Evolutionary conservation across 2,329 filamentous ascomycete genomes (phyloP).

Genomic region (Thelonectria olida): DNA sequence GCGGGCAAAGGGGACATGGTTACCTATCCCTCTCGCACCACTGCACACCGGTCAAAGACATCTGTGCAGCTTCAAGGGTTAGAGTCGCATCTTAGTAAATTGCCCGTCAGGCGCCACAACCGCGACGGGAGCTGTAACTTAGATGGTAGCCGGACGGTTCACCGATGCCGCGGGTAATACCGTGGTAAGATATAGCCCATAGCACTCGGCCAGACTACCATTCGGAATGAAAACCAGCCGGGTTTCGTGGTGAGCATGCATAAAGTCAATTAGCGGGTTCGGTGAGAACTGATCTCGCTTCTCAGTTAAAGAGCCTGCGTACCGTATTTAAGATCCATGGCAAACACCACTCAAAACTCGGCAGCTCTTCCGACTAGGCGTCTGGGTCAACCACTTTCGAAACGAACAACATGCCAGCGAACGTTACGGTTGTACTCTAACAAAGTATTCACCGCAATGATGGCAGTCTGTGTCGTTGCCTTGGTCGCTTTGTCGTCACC

Average conservation of each 20-base stretch:
- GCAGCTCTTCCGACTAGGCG: not conserved
- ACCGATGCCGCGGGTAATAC: not conserved
- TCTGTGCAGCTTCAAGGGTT: not conserved
- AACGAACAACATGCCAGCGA: constrained; percentile 1
- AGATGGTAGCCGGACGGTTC: not conserved
- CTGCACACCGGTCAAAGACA: not conserved
- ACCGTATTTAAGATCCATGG: not conserved
- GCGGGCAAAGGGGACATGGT: not conserved
- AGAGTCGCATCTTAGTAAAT: not conserved
- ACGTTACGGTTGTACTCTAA: not conserved
- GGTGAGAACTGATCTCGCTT: not conserved
- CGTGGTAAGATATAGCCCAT: constrained; percentile 1
- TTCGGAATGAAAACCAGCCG: not conserved
- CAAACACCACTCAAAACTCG: not conserved
- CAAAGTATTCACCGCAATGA: not conserved
- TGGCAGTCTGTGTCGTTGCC: not conserved
- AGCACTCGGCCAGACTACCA: not conserved
- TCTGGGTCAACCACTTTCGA: not conserved
- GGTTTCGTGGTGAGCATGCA: constrained; percentile 1
- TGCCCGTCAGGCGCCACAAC: constrained; percentile 9
- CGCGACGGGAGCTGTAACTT: not conserved
- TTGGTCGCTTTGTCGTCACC: not conserved
- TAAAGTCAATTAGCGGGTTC: not conserved
- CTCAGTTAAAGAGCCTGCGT: not conserved
- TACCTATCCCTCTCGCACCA: not conserved